Evolutionary conservation across 2,329 filamentous ascomycete species (phyloP).

Genomic region (Penicillium janthinellum): DNA sequence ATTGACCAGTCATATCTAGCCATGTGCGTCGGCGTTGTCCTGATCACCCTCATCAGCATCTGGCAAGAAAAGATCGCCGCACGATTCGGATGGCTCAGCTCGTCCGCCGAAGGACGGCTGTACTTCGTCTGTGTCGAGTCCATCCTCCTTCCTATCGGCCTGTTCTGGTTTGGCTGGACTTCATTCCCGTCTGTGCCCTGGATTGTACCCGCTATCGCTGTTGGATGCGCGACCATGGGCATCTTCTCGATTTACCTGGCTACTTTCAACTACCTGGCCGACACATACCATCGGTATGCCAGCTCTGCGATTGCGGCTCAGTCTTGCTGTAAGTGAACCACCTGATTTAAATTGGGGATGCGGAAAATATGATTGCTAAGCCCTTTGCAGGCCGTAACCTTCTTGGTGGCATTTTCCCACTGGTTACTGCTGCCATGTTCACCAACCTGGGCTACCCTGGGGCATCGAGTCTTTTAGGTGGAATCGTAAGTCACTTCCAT

Average conservation of each 20-base stretch:
- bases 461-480: slow-evolving; percentile 75
- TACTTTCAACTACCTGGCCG: slow-evolving; percentile 90
- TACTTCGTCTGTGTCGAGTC: slow-evolving; percentile 82
- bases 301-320: slow-evolving; percentile 85
- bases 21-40: slow-evolving; percentile 66
- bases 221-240: slow-evolving; percentile 76
- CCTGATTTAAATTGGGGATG: not conserved
- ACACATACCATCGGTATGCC: slow-evolving; percentile 82
- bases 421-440: slow-evolving; percentile 76
- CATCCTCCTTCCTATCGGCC: slow-evolving; percentile 72
- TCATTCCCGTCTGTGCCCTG: slow-evolving; percentile 65
- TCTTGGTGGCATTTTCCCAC: slow-evolving; percentile 76
- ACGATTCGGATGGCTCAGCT: slow-evolving; percentile 48
- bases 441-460: slow-evolving; percentile 67
- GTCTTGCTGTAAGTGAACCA: slow-evolving; percentile 63
- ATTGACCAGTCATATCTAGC: slow-evolving; percentile 43
- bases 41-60: slow-evolving; percentile 70
- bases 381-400: slow-evolving; percentile 65
- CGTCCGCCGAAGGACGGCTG: slow-evolving; percentile 72
- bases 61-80: slow-evolving; percentile 69
- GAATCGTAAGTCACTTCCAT: slow-evolving; percentile 55
- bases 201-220: slow-evolving; percentile 70
- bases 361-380: not conserved
- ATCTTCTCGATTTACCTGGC: slow-evolving; percentile 86
- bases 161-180: slow-evolving; percentile 81